Conservation (phyloP, 73 alveolate species). For the Uronychia setigera region DNA sequence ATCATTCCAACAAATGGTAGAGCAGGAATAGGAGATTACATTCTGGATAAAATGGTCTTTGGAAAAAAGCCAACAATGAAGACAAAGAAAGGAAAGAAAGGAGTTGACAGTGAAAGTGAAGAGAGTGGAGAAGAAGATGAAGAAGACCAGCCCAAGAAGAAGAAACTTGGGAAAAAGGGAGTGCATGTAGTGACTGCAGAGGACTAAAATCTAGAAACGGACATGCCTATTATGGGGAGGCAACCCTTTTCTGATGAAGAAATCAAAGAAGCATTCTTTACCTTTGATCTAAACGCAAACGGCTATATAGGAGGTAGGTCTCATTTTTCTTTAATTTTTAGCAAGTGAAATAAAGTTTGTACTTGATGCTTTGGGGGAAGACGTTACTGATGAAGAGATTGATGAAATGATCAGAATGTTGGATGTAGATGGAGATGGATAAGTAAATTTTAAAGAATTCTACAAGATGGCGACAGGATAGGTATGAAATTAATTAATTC, state of each 20-base stretch:
- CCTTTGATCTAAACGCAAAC: constrained; percentile 82
- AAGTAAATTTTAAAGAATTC: constrained; percentile 85
- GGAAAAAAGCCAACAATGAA: not conserved
- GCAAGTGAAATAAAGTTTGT: constrained; percentile 82
- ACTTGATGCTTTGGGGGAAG: constrained; percentile 86
- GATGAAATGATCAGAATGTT: constrained; percentile 93
- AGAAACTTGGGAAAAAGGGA: constrained; percentile 11
- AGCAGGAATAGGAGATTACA: not conserved
- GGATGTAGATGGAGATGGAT: constrained; percentile 89
- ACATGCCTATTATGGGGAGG: constrained; percentile 29
- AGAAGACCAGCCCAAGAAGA: constrained; percentile 14
- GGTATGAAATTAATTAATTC: not conserved
- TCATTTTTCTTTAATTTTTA: not conserved
- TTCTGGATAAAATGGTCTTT: not conserved
- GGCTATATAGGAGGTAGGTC: constrained; percentile 63
- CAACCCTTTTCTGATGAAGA: constrained; percentile 78
- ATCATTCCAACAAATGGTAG: not conserved
- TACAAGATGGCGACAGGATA: constrained; percentile 82
- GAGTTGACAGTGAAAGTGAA: not conserved
- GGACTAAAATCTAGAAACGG: constrained; percentile 13
- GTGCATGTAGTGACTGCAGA: constrained; percentile 50
- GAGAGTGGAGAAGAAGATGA: constrained; percentile 9
- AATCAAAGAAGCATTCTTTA: constrained; percentile 76
- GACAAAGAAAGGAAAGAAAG: not conserved
- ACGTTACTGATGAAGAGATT: constrained; percentile 92